These are phyloP conservation scores for Phanerochaete sordida DNA, from an alignment of 768 basidiomycete genomes.

Conservation along the genomic window DNA sequence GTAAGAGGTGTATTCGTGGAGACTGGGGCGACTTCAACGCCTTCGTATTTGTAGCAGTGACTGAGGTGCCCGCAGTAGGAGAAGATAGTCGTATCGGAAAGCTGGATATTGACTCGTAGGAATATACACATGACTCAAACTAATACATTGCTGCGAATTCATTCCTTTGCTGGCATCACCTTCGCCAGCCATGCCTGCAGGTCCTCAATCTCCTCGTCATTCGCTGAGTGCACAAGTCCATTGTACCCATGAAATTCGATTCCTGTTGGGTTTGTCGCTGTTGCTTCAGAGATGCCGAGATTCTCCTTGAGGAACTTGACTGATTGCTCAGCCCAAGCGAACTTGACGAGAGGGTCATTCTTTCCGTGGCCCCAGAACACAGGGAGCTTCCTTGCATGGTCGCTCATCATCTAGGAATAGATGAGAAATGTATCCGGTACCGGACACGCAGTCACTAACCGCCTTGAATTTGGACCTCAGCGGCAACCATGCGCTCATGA, in stretches of 20 bases:
- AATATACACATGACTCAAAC: no score
- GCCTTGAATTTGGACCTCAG: conserved; percentile 60
- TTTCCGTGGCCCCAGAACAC: conserved; percentile 88
- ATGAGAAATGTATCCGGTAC: neutral
- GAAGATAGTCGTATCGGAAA: no score
- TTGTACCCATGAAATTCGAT: conserved; percentile 65
- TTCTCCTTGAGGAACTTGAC: conserved; percentile 50
- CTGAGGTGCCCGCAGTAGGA: no score
- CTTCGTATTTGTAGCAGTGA: no score
- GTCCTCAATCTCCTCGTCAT: conserved; percentile 63
- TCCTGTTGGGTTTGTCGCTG: conserved; percentile 43
- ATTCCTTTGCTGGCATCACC: neutral
- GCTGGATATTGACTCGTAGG: no score
- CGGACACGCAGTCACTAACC: conserved; percentile 35
- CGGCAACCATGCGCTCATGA: conserved; percentile 80
- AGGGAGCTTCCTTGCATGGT: conserved; percentile 58
- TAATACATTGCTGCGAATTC: neutral
- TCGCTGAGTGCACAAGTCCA: conserved; percentile 65
- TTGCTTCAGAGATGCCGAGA: conserved; percentile 46
- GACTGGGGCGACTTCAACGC: no score
- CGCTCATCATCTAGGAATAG: conserved; percentile 50
- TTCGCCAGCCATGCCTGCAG: conserved; percentile 59
- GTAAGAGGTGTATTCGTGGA: neutral
- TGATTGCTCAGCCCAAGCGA: conserved; percentile 50
- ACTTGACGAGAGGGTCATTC: conserved; percentile 69